Base-by-base conservation (phyloP, 148 eudicot genomes). In the Drosera capensis region DNA sequence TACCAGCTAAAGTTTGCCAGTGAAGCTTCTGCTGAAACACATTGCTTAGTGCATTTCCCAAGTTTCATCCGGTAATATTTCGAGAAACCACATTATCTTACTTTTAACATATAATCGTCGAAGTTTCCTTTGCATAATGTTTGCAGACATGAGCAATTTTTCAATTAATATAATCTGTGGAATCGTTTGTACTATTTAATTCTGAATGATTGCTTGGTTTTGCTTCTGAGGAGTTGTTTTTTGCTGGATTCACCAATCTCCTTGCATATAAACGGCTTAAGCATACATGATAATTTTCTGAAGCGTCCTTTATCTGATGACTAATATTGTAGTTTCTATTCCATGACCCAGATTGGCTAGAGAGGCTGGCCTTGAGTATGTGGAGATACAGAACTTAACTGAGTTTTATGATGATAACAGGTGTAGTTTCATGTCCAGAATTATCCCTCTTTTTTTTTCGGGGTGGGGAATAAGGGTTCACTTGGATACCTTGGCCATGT, bases 341-440 rank as follows among this genome's bases (percentile, higher is more conserved):
- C 48, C 63, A 45, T 51, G 54, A 29, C 45, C 30, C 74, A 90
- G 99, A 68, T 78, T 90, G 74, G 99, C 99, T 43, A 75, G 99
- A 58, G 95, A 85, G 46, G 94, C 93, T 61, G 99, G 99, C 59
- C 95, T 90, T 40, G 99, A 90, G 60, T 85, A 78, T 29, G 66
- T 85, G 56, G 99, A 90, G 70, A 85, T 90, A 37, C 95, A 85
- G 54, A 90, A 78, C 62, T 47, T 85, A 58, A 85, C 88, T 2
- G 99, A 90, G 28, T 90, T 90, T 58, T 90, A 90, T 59, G 99
- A 90, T 39, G 99, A 90, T 63, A 80, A 90, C 68, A 78, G 93
- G 99, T 67, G 38, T 30, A 37, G 14, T 24, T 17, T 3, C 3
- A 39, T 39, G 14, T 7, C 7, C 21, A 18, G 1, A 19, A n/a